phyloP scores from a whole-genome alignment of 2,329 filamentous ascomycete species.

The Fulvia fulva region DNA sequence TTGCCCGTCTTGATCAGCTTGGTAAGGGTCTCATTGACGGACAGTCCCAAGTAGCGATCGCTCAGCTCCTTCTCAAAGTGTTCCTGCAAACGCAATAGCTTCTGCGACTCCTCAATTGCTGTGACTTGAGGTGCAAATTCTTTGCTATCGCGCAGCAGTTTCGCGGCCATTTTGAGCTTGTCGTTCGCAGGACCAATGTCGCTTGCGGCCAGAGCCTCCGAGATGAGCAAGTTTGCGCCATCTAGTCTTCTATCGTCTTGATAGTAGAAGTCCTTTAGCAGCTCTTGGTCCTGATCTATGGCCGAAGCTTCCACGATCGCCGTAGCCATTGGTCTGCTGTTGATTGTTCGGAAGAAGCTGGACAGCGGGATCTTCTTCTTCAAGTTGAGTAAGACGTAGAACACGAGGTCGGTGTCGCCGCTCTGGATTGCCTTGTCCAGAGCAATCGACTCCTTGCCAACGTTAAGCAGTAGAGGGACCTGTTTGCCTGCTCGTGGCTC shows the following conservation, averaged over 20 bases:
- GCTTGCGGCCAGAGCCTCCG: constrained; percentile 73
- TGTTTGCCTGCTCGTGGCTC: constrained; percentile 94
- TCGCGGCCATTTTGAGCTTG: constrained; percentile 82
- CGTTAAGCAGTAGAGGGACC: constrained; percentile 84
- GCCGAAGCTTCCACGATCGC: constrained; percentile 86
- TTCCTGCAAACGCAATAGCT: constrained; percentile 81
- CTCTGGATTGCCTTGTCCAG: constrained; percentile 96
- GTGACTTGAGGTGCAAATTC: constrained; percentile 71
- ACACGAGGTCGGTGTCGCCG: constrained; percentile 89
- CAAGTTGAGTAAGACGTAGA: constrained; percentile 79
- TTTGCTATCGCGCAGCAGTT: constrained; percentile 77
- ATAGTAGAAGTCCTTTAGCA: constrained; percentile 95
- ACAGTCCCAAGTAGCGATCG: constrained; percentile 67
- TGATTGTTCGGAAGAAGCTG: constrained; percentile 89
- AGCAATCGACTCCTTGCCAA: constrained; percentile 93
- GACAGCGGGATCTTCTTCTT: constrained; percentile 88
- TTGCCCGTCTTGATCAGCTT: constrained; percentile 80
- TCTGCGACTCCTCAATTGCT: constrained; percentile 72
- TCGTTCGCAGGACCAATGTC: constrained; percentile 68
- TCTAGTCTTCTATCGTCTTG: constrained; percentile 90
- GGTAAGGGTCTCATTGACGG: constrained; percentile 88
- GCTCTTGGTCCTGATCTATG: constrained; percentile 68
- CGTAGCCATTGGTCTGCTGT: constrained; percentile 76
- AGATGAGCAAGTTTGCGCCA: constrained; percentile 80
- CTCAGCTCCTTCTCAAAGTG: constrained; percentile 77